Evolutionary conservation across 495 filamentous ascomycete genomes (phyloP), one percentile per base, ranked within the genome.

Genomic region (Aspergillus panamensis): DNA sequence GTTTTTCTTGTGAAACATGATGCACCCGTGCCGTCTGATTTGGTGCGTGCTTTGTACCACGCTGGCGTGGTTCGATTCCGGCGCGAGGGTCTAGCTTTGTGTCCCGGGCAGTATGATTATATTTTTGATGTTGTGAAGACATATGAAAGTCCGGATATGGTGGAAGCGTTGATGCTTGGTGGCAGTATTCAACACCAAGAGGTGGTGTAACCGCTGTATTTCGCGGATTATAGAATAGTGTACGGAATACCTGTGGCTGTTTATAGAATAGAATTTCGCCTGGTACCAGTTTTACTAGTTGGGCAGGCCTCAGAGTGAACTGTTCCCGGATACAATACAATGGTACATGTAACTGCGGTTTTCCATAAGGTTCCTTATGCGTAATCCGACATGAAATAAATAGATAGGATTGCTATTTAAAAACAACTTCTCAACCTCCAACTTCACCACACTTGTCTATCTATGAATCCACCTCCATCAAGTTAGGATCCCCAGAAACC

Each of bases 381-480:
- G 6, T 21, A 45, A 12, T 7, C 8, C 48, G 13, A 30, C 21
- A 9, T 55, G 39, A 14, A 43, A 57, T 21, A 14, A 43, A 31
- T n/a, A 44, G 35, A 51, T 48, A 57, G 25, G 21, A 57, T 43
- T 51, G 25, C 58, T 19, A 17, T 29, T 35, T 33, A 31, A 14
- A 42, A 3, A 50, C n/a, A 19, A 44, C 44, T 42, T 16, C 51
- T 9, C 32, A 32, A 33, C 31, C 47, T 37, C 44, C n/a, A 29
- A 33, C 32, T 14, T 16, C 21, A 51, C 39, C 30, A 17, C 51
- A 44, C 20, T 32, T 43, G 31, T 52, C 21, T 31, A 30, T 66
- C 77, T 83, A 91, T 62, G 78, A 69, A 75, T 97, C 94, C 35
- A 99, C 84, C 66, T 99, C 95, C 95, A 99, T 99, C 30, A 81